Evolutionary conservation across 345 rosid genomes (phyloP).

Genomic region (Isatis tinctoria): DNA sequence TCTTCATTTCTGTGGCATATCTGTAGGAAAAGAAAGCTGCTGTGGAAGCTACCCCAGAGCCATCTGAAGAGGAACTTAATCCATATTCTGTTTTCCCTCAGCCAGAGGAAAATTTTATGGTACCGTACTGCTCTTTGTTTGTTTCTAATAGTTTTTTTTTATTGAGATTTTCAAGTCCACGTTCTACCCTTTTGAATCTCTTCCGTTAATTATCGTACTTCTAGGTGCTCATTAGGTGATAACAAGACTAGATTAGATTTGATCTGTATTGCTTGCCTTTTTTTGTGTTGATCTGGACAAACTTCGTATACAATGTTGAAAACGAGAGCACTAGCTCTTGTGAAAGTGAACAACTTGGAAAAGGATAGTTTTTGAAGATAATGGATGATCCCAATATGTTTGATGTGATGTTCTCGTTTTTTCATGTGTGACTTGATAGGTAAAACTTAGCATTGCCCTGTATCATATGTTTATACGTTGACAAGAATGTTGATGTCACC

Average conservation of each 20-base stretch:
- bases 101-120: slow-evolving; percentile 88
- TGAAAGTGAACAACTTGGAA: not conserved
- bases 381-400: slow-evolving; percentile 9
- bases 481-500: not conserved
- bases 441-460: not conserved
- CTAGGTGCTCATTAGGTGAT: not conserved
- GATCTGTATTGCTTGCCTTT: not conserved
- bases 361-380: not conserved
- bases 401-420: not conserved
- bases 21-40: slow-evolving; percentile 53
- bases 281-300: not conserved
- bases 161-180: not conserved
- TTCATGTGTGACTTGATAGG: not conserved
- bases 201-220: not conserved
- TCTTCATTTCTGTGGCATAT: slow-evolving; percentile 6
- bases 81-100: slow-evolving; percentile 79
- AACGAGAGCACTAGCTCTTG: not conserved
- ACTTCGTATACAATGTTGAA: not conserved
- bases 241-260: not conserved
- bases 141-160: not conserved
- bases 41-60: slow-evolving; percentile 51
- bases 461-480: not conserved
- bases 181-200: not conserved
- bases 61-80: slow-evolving; percentile 85
- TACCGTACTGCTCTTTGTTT: slow-evolving; percentile 22